Evolutionary conservation across 495 filamentous ascomycete genomes (phyloP).

Genomic region (Lasiosphaeris hirsuta): DNA sequence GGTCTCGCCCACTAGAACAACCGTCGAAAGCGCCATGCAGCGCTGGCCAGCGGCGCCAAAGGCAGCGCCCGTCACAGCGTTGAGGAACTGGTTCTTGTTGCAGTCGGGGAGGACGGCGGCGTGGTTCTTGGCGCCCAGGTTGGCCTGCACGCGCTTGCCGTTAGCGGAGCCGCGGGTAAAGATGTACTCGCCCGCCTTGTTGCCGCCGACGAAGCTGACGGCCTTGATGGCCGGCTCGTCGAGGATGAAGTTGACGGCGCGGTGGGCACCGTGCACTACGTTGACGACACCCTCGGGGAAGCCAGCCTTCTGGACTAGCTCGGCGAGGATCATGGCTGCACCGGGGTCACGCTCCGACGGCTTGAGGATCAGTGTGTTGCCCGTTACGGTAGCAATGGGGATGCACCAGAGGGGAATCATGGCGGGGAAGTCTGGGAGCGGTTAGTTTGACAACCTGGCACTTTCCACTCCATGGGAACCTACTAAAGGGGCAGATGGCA

Average conservation of each 20-base stretch:
- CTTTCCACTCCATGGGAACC: constrained; percentile 30
- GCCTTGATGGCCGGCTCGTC: constrained; percentile 96
- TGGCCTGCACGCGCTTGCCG: constrained; percentile 91
- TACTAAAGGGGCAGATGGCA: constrained; percentile 98
- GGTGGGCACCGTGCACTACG: constrained; percentile 85
- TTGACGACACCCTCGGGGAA: constrained; percentile 94
- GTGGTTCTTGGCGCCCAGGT: constrained; percentile 98
- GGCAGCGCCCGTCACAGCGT: constrained; percentile 89
- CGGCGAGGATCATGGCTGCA: constrained; percentile 95
- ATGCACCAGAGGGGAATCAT: constrained; percentile 99
- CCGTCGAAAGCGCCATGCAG: constrained; percentile 94
- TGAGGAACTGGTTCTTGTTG: constrained; percentile 97
- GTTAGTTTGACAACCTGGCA: constrained; percentile 16
- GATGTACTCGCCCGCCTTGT: constrained; percentile 97
- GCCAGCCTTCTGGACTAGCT: constrained; percentile 85
- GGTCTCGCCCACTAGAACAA: constrained; percentile 92
- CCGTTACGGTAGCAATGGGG: constrained; percentile 88
- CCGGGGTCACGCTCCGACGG: constrained; percentile 98
- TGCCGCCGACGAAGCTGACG: constrained; percentile 95
- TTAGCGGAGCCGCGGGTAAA: constrained; percentile 88
- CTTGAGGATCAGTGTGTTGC: constrained; percentile 93
- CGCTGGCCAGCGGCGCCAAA: constrained; percentile 97
- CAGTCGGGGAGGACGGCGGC: constrained; percentile 91
- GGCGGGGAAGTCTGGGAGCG: constrained; percentile 82
- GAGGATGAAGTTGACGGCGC: constrained; percentile 94